A percentile compares a stretch with the other conserved stretches of the same genome.
phyloP scores from a whole-genome alignment of 2,329 filamentous ascomycete genomes.

The Ceratocystis cubensis region DNA sequence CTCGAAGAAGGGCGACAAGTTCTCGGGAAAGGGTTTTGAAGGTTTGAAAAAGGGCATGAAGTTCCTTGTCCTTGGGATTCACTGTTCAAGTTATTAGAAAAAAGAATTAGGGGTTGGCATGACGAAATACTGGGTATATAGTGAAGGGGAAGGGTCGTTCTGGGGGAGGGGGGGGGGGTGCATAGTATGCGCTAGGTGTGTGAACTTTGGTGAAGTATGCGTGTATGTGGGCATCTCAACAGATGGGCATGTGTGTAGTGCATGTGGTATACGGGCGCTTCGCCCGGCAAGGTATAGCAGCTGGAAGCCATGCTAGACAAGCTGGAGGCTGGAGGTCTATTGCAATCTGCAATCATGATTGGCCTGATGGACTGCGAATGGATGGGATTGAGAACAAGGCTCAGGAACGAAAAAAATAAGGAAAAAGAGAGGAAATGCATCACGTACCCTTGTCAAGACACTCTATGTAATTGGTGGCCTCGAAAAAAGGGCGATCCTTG shows the following conservation, averaged over 20 bases:
- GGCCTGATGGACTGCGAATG: constrained; percentile 22
- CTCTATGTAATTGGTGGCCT: constrained; percentile 57
- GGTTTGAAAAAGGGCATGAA: constrained; percentile 60
- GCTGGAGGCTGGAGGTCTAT: constrained; percentile 3
- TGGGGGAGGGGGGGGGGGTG: background rate
- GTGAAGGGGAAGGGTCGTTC: background rate
- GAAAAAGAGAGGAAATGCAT: constrained; percentile 4
- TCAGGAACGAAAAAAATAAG: constrained; percentile 10
- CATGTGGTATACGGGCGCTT: background rate
- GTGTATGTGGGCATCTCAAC: no score
- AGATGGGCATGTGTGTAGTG: background rate
- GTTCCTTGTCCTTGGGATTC: constrained; percentile 40
- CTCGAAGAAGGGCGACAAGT: constrained; percentile 67
- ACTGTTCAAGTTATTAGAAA: constrained; percentile 20
- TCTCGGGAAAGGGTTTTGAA: constrained; percentile 78
- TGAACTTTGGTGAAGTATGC: background rate
- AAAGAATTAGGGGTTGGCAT: constrained; percentile 15
- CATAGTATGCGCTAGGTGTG: background rate
- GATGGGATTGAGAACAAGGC: constrained; percentile 23
- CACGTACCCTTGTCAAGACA: constrained; percentile 55
- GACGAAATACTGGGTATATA: constrained; percentile 2
- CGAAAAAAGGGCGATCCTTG: constrained; percentile 73
- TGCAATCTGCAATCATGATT: constrained; percentile 6
- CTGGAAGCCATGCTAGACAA: background rate
- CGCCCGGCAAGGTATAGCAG: constrained; percentile 4